Conservation (phyloP, 331 rosid genomes). For the Telfairia occidentalis region DNA sequence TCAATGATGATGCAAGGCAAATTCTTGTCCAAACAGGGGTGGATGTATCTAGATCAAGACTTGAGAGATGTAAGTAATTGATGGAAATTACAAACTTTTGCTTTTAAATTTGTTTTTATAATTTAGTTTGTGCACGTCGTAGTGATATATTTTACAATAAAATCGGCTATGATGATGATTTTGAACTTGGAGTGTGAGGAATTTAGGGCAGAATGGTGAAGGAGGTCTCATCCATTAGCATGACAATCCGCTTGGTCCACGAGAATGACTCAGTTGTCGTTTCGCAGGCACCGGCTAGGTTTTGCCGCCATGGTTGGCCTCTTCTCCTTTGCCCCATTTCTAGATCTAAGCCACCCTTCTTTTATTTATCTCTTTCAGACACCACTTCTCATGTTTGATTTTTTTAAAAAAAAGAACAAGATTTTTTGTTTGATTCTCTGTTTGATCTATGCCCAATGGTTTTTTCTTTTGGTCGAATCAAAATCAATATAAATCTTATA, state of each 20-base stretch:
- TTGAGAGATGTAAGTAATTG: no score
- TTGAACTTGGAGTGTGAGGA: background rate
- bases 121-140: no score
- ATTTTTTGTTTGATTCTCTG: background rate
- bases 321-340: constrained; percentile 4
- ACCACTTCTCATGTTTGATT: background rate
- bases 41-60: no score
- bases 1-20: no score
- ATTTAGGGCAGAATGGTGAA: background rate
- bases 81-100: no score
- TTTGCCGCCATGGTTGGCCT: constrained; percentile 6
- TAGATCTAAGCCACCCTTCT: background rate
- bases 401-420: no score
- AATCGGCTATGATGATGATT: constrained; percentile 8
- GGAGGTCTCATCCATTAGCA: background rate
- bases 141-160: no score
- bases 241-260: background rate
- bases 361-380: background rate
- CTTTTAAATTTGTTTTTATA: no score
- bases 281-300: background rate
- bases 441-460: no score
- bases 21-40: no score
- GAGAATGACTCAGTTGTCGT: background rate
- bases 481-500: background rate
- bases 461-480: background rate